Evolutionary conservation across 495 filamentous ascomycete genomes (phyloP).

Genomic region (Venustampulla echinocandica): DNA sequence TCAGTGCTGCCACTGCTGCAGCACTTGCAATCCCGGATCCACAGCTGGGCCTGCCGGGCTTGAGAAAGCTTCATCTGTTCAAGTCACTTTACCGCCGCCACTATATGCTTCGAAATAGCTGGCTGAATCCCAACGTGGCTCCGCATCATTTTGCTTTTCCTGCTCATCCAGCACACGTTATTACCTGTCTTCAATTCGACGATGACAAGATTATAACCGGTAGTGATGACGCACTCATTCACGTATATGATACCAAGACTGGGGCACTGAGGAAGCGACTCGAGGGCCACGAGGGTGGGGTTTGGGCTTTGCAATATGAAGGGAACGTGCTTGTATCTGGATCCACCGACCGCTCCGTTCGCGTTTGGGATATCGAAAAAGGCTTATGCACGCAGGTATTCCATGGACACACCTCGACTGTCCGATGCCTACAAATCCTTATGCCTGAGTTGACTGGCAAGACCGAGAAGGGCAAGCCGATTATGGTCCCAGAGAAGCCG

Average conservation of each 20-base stretch:
- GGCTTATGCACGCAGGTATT: slow-evolving; percentile 90
- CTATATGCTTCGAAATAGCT: slow-evolving; percentile 77
- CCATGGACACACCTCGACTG: slow-evolving; percentile 94
- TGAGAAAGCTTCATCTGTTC: slow-evolving; percentile 81
- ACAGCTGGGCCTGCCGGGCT: slow-evolving; percentile 63
- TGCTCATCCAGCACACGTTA: slow-evolving; percentile 90
- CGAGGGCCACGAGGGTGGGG: slow-evolving; percentile 90
- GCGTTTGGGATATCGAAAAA: slow-evolving; percentile 94
- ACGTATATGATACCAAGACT: slow-evolving; percentile 96
- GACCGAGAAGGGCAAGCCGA: slow-evolving; percentile 59
- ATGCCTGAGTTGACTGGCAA: slow-evolving; percentile 73
- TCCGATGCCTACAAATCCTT: slow-evolving; percentile 90
- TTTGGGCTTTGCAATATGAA: slow-evolving; percentile 96
- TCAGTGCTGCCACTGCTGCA: slow-evolving; percentile 75
- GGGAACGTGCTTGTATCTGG: slow-evolving; percentile 93
- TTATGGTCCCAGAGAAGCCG: slow-evolving; percentile 85
- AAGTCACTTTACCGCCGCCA: slow-evolving; percentile 94
- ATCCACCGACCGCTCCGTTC: slow-evolving; percentile 89
- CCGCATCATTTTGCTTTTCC: slow-evolving; percentile 94
- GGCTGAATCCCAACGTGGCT: slow-evolving; percentile 77
- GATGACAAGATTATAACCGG: slow-evolving; percentile 96
- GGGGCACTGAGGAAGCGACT: slow-evolving; percentile 74
- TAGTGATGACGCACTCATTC: slow-evolving; percentile 95
- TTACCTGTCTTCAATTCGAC: slow-evolving; percentile 96
- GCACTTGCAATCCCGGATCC: slow-evolving; percentile 74